Evolutionary conservation across 2,329 filamentous ascomycete genomes (phyloP), one percentile per base, ranked within the genome.

Genomic region (Cordyceps militaris): DNA sequence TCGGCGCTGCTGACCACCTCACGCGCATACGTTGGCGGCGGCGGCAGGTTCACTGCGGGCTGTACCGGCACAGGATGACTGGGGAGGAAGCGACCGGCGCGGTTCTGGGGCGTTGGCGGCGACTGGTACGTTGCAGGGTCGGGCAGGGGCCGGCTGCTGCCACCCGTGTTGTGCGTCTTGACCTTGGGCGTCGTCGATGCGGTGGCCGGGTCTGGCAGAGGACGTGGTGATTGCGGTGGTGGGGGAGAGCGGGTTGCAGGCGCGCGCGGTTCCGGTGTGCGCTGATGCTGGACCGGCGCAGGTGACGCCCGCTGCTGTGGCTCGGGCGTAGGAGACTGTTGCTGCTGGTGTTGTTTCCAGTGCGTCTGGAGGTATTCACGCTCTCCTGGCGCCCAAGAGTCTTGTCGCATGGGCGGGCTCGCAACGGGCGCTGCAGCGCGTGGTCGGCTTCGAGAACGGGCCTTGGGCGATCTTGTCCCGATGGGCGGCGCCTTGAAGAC

Each of bases 361-460:
- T 83, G 77, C 47, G 81, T 80, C 26, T 80, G 79, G 16, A 88
- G 73, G 46, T 83, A 80, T 47, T 88, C 84, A 46, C 81, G 80
- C 69, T 89, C 86, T 62, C 86, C 81, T 56, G 73, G 72, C 61
- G 82, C 71, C 83, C 84, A 88, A 61, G 88, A 79, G 69, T 88
- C 73, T 69, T 86, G 74, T 66, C 85, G 71, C 71, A 81, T 71
- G 67, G 81, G 74, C 7, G 76, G 66, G 56, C 73, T 62, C 59
- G 73, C 68, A 24, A 66, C 61, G 44, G 67, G 69, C 36, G 62
- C 40, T 10, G 58, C 34, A 3, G 61, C 60, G 21, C 61, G 67
- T 21, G 74, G 67, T 4, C 74, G 70, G 62, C 73, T 78, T 61
- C 72, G 72, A 2, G 77, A 78, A 40, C 75, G 70, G 4, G 72